Conservation (phyloP, 257 asterid species). For the Solanum phureja region DNA sequence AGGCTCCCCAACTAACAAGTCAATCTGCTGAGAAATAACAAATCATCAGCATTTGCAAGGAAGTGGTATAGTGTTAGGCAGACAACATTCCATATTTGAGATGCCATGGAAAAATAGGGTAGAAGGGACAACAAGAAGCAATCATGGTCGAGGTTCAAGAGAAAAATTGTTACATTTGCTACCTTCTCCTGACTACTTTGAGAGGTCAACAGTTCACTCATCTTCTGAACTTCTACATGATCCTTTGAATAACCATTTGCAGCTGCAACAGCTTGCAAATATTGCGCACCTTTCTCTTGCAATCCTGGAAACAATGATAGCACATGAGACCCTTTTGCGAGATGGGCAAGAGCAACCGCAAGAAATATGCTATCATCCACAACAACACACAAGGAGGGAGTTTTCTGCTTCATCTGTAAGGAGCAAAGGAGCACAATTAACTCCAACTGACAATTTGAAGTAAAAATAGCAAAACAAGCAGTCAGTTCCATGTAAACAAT, state of each 20-base stretch:
- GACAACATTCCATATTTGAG: no score
- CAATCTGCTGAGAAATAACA: constrained; percentile 48
- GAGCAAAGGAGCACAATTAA: background rate
- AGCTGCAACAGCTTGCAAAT: constrained; percentile 52
- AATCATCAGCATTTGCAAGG: background rate
- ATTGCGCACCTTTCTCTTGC: constrained; percentile 45
- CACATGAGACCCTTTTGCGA: constrained; percentile 52
- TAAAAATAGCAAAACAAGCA: background rate
- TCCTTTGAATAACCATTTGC: constrained; percentile 63
- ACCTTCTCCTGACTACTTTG: constrained; percentile 55
- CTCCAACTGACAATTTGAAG: background rate
- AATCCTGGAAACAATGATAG: constrained; percentile 80
- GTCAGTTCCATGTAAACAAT: background rate
- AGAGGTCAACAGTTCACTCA: constrained; percentile 29
- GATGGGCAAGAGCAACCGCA: constrained; percentile 43
- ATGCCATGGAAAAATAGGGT: background rate
- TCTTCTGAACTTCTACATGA: constrained; percentile 34
- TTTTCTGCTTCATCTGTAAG: constrained; percentile 54
- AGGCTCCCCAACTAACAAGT: constrained; percentile 78
- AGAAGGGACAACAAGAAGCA: background rate
- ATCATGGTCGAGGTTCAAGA: background rate
- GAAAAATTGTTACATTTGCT: background rate
- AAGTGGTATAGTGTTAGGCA: background rate
- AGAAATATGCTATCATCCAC: constrained; percentile 88
- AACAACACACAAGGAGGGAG: constrained; percentile 50